These are phyloP conservation scores for Myxozyma mucilagina DNA, from an alignment of 805 yeast genomes.

Conservation along the genomic window DNA sequence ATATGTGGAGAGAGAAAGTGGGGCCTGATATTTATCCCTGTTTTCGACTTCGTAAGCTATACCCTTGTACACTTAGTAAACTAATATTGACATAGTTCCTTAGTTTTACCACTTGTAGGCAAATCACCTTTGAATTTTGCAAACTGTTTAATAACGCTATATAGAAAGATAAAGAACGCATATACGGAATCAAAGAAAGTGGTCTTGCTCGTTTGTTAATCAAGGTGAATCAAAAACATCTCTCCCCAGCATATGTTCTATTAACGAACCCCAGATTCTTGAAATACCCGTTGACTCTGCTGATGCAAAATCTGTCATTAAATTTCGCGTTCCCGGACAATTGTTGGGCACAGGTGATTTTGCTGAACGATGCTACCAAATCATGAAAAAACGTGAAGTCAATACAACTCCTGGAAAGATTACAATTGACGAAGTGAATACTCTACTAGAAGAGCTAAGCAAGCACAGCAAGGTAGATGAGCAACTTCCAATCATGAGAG, in stretches of 20 bases:
- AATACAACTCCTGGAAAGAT: constrained; percentile 42
- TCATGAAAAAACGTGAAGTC: constrained; percentile 53
- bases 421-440: constrained; percentile 54
- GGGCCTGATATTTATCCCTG: constrained; percentile 71
- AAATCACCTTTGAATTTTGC: no score
- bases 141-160: background rate
- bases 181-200: constrained; percentile 63
- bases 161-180: constrained; percentile 51
- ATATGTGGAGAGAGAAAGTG: constrained; percentile 53
- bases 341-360: constrained; percentile 49
- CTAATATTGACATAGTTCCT: background rate
- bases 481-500: constrained; percentile 49
- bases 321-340: constrained; percentile 48
- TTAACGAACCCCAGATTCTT: constrained; percentile 46
- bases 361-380: constrained; percentile 52
- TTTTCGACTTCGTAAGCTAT: constrained; percentile 48
- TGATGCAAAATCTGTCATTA: constrained; percentile 53
- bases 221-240: constrained; percentile 21
- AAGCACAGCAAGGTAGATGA: constrained; percentile 37
- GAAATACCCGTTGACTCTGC: constrained; percentile 60
- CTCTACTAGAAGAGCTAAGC: constrained; percentile 49
- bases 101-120: constrained; percentile 33
- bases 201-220: constrained; percentile 54
- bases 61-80: background rate
- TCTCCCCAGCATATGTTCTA: background rate